Evolutionary conservation across 2,329 filamentous ascomycete genomes (phyloP).

Genomic region (Didymella pinodella): DNA sequence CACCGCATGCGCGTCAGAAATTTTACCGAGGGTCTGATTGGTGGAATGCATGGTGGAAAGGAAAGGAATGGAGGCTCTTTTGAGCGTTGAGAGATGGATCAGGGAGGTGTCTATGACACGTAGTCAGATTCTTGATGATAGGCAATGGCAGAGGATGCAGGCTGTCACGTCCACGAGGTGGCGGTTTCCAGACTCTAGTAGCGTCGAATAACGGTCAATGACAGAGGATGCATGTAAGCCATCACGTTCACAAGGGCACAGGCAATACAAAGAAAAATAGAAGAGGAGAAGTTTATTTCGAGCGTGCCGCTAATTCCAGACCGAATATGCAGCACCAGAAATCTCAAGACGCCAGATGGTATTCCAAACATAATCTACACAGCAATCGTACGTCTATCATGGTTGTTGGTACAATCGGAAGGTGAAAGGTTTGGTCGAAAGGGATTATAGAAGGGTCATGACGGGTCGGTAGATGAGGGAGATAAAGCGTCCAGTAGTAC

Average conservation of each 20-base stretch:
- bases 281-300: constrained; percentile 49
- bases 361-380: constrained; percentile 51
- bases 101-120: background rate
- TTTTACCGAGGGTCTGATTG: constrained; percentile 29
- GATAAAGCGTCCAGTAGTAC: constrained; percentile 24
- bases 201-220: too few species aligned
- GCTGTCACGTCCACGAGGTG: too few species aligned
- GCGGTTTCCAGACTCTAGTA: too few species aligned
- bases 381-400: constrained; percentile 53
- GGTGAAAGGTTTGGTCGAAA: constrained; percentile 30
- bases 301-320: constrained; percentile 47
- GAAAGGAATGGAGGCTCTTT: background rate
- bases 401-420: constrained; percentile 49
- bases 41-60: background rate
- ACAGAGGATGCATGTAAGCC: too few species aligned
- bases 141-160: too few species aligned
- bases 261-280: background rate
- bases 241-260: background rate
- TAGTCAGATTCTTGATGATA: background rate
- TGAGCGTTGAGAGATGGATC: background rate
- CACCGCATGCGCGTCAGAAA: constrained; percentile 35
- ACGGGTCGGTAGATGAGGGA: constrained; percentile 30
- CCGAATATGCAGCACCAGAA: constrained; percentile 46
- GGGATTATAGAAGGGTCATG: constrained; percentile 41
- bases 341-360: constrained; percentile 44